Base-by-base conservation (phyloP, 495 filamentous ascomycete species). In the Aspergillus steynii region DNA sequence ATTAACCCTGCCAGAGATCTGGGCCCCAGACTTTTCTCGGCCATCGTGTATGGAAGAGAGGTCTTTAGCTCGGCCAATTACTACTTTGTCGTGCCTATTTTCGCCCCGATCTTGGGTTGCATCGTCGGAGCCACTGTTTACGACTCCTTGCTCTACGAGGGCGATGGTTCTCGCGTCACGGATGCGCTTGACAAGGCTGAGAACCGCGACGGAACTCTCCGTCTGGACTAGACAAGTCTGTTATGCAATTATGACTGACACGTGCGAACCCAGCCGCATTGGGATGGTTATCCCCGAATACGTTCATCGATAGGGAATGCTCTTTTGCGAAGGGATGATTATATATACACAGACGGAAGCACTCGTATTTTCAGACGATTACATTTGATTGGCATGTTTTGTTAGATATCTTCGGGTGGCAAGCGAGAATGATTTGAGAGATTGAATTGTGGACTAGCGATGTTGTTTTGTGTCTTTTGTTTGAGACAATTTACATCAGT, bases 1-100 rank as follows among this genome's bases (percentile, higher is more conserved):
- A 67, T 75, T 26, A 75, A 75, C 52, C 73, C 73, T 1, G 73
- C 73, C 3, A 56, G 73, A 61, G 73, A 75, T 53, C 72, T 75
- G 51, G 73, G 73, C 1, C 73, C 73, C 1, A 60, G 73, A 34
- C 47, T 75, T 10, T 73, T 75, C 65, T 75, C 73, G 20, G 69
- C 73, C n/a, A 64, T 73, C 32, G 12, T 75, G 12, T 75, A 75
- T 53, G 73, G 73, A 12, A 52, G 56, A 0, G 73, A 75, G 28
- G 73, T 75, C 2, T 75, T 75, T 20, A 69, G 66, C 2, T 57
- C 73, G 9, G 71, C 63, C 20, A 65, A 67, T 26, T 72, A 68
- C 65, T 75, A 75, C 53, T 75, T 73, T 48, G 29, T 72, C n/a
- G 71, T 75, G 29, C 73, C 73, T 6, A 57, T 75, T 4, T 63